phyloP scores from a whole-genome alignment of 257 asterid species.

The Scutellaria barbata region DNA sequence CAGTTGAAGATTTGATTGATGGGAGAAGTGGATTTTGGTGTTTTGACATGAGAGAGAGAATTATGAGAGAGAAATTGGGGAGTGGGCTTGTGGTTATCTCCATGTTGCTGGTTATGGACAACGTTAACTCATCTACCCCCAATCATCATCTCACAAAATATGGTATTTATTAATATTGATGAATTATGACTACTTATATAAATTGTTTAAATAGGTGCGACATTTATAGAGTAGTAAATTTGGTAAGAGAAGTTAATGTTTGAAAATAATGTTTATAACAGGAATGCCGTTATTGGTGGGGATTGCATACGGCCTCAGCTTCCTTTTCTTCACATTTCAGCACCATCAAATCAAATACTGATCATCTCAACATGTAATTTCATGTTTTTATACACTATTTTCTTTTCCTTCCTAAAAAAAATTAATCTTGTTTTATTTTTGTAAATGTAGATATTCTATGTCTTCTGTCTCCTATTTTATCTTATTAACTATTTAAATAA shows the following conservation, averaged over 20 bases:
- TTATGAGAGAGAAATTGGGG: conserved; percentile 68
- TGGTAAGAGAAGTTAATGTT: neutral
- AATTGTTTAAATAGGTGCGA: too few species aligned
- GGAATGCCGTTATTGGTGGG: conserved; percentile 42
- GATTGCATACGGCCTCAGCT: conserved; percentile 44
- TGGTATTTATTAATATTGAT: conserved; percentile 28
- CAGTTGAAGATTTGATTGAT: conserved; percentile 40
- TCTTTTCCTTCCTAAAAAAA: neutral
- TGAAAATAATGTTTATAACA: conserved; percentile 5
- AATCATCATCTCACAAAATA: conserved; percentile 34
- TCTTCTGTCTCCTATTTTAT: too few species aligned
- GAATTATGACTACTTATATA: too few species aligned
- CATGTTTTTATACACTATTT: neutral
- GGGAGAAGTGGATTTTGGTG: conserved; percentile 52
- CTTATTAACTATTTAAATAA: too few species aligned
- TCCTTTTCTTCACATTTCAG: conserved; percentile 45
- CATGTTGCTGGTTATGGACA: conserved; percentile 50
- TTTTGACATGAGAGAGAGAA: conserved; percentile 64
- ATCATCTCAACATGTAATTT: neutral
- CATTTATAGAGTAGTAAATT: neutral
- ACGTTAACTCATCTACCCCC: conserved; percentile 28
- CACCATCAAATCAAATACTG: conserved; percentile 39
- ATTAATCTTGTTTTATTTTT: too few species aligned
- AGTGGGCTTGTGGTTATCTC: conserved; percentile 66
- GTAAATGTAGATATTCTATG: too few species aligned